A percentile compares a stretch with the other conserved stretches of the same genome.
Evolutionary conservation across 139 green algal genomes (phyloP).

Genomic region (Diplosphaera chodatii): DNA sequence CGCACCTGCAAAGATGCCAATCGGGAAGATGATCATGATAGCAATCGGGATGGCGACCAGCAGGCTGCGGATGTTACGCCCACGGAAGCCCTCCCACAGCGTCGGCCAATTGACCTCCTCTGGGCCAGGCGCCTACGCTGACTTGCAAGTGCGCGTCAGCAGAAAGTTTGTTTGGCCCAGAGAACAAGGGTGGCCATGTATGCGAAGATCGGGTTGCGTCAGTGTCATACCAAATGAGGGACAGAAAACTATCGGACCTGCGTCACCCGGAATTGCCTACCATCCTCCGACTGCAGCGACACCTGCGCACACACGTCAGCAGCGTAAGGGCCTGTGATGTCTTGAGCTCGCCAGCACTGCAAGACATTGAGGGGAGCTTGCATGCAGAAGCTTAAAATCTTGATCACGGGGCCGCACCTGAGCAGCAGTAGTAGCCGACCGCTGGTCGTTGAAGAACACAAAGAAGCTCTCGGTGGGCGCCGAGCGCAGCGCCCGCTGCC

Average conservation of each 20-base stretch:
- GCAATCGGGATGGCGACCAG: conserved; percentile 40
- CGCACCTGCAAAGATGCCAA: conserved; percentile 37
- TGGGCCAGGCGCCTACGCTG: conserved; percentile 22
- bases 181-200: too few species aligned
- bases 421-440: not conserved
- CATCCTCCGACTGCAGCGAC: conserved; percentile 29
- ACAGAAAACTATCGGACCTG: not conserved
- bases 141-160: too few species aligned
- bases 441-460: conserved; percentile 32
- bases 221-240: too few species aligned
- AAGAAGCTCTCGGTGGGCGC: conserved; percentile 17
- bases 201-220: too few species aligned
- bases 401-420: not conserved
- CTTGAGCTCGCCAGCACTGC: too few species aligned
- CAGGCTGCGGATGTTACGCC: conserved; percentile 43
- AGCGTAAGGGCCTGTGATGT: too few species aligned
- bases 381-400: conserved; percentile 20
- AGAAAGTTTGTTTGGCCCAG: too few species aligned
- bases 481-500: conserved; percentile 4
- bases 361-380: too few species aligned
- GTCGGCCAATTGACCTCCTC: conserved; percentile 30
- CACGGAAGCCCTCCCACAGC: conserved; percentile 25
- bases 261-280: conserved; percentile 17
- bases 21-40: conserved; percentile 44
- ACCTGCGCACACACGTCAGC: too few species aligned